phyloP scores from a whole-genome alignment of 768 basidiomycete species.

The Boletus subparvulus region DNA sequence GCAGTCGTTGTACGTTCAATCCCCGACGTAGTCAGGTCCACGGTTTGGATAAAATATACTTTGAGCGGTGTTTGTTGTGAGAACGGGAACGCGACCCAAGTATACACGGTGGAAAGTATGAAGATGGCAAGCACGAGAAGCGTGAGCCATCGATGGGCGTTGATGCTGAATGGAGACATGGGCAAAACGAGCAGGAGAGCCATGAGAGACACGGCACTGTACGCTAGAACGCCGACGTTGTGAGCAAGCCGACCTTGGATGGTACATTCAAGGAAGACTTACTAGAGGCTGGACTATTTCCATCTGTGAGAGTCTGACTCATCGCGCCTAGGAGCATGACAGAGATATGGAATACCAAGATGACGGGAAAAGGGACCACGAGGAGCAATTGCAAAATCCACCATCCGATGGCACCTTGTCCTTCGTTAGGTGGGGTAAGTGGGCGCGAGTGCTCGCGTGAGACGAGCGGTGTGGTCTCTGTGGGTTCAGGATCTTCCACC shows the following conservation, averaged over 20 bases:
- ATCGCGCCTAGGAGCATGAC: conserved; percentile 47
- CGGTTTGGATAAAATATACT: conserved; percentile 65
- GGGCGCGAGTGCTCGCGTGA: conserved; percentile 26
- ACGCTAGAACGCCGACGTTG: conserved; percentile 41
- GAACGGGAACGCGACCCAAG: conserved; percentile 60
- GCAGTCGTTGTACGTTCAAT: conserved; percentile 40
- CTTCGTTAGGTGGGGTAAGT: conserved; percentile 6
- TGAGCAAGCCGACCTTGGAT: not conserved
- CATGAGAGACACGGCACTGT: conserved; percentile 44
- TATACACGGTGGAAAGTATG: conserved; percentile 42
- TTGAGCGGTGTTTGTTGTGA: conserved; percentile 60
- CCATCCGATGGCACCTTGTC: conserved; percentile 35
- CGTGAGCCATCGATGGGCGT: conserved; percentile 42
- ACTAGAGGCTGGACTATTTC: conserved; percentile 51
- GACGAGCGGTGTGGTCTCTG: conserved; percentile 60
- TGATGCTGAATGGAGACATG: conserved; percentile 62
- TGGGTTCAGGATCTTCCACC: conserved; percentile 42
- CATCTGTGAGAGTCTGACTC: conserved; percentile 63
- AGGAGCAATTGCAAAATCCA: conserved; percentile 64
- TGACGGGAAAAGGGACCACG: conserved; percentile 51
- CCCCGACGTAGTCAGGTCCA: conserved; percentile 41
- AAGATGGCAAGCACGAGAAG: conserved; percentile 41
- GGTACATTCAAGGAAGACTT: conserved; percentile 21
- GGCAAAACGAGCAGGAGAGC: conserved; percentile 56
- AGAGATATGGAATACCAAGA: conserved; percentile 52